Evolutionary conservation across 805 yeast species (phyloP), one percentile per base, ranked within the genome.

Genomic region (Wickerhamomyces pijperi): DNA sequence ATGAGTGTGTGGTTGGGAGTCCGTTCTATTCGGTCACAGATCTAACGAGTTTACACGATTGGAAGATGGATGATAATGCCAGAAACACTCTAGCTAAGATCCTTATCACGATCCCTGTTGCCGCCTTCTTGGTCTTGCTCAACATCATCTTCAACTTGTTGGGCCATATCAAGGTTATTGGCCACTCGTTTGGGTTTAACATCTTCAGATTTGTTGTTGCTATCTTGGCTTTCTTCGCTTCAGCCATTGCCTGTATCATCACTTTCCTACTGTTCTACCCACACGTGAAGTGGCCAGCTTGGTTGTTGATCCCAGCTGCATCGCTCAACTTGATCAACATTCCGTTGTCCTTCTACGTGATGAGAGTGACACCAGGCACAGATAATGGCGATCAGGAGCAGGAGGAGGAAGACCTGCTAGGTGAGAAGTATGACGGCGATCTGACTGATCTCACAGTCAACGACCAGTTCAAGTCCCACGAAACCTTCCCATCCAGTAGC

Each of bases 291-390:
- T 82, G 88, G 88, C 67, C 77, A n/a, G 67, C 78, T 8, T 82
- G 90, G 88, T 54, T 78, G 28, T 63, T 79, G 50, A 68, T 82
- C 21, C 86, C 81, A 2, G 70, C 84, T 4, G 80, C 83, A 12
- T 79, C 67, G 0, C 58, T 77, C 39, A 67, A 68, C 40, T 59
- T 82, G 42, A 39, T 76, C 2, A 58, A 76, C 2, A 43, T 78
- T 2, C 72, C 82, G 5, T 55, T 75, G 33, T 60, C 72, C 23
- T 64, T 72, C 37, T 46, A 73, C 20, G 66, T 71, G 18, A 34
- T 47, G 44, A 45, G 46, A 37, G 49, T 53, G 2, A 37, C 39
- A 4, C 50, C 53, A 34, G 15, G 21, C 13, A 37, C 48, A 4
- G 29, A 19, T 5, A 15, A 19, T 15, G 38, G 38, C n/a, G 42